Base-by-base conservation (phyloP, 2,329 filamentous ascomycete genomes). In the Diaporthe caulivora region DNA sequence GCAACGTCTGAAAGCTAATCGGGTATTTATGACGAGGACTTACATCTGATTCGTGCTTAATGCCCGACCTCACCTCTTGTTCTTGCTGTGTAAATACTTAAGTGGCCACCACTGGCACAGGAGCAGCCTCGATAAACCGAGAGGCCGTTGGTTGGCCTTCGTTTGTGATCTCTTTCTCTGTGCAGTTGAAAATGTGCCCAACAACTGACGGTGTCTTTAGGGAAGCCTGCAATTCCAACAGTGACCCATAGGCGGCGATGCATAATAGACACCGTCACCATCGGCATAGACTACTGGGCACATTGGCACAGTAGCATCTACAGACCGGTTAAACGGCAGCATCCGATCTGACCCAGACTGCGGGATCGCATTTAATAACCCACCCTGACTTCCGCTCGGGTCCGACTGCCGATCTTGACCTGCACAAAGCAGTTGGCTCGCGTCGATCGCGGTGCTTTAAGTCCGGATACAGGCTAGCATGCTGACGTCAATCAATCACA, bases 401-500 rank as follows among this genome's bases (percentile, higher is more conserved):
- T 37, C 62, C 62, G 44, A 51, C 62, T 65, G 62, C 62, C 44
- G 62, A 65, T 51, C 62, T 37, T 26, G 21, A 65, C 26, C 60
- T 51, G 15, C 24, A 62, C 29, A 49, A 51, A 51, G 31, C 47
- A 51, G 62, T 51, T 44, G 44, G 44, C 62, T 51, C 44, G 44
- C 62, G 44, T 13, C 18, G 44, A 40, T 65, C 47, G 44, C 29
- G 44, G 44, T 13, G 13, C 10, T 7, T 65, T 65, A 51, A 65
- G 44, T 65, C 62, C 62, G 62, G 44, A 51, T 65, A 34, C 6
- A 31, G 24, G 21, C 29, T 24, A 65, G 29, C 29, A 65, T 40
- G 42, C 68, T 58, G 54, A 70, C 54, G 68, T 70, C 42, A 65
- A 65, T 37, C 62, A 70, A 18, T 24, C 51, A 47, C 21, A 9